Percentiles rank a stretch among this genome's conserved stretches.
Evolutionary conservation across 495 filamentous ascomycete genomes (phyloP).

Genomic region (Xylaria telfairii): DNA sequence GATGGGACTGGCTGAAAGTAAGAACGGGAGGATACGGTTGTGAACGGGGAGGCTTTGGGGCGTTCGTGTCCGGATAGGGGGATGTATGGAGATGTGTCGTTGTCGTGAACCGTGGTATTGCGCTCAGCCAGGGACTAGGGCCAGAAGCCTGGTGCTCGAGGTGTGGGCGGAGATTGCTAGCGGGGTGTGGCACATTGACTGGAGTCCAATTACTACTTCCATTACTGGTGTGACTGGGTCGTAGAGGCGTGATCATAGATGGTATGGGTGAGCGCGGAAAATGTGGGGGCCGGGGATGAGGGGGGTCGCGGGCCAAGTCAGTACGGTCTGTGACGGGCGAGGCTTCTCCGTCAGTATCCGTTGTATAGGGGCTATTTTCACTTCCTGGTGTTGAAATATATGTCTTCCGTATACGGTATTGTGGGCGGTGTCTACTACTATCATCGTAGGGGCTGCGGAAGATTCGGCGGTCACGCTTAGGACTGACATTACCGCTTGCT

Average conservation of each 20-base stretch:
- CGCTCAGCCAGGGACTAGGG: conserved; percentile 51
- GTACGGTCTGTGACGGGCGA: conserved; percentile 33
- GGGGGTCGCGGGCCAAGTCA: conserved; percentile 33
- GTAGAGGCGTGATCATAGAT: conserved; percentile 20
- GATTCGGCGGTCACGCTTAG: conserved; percentile 30
- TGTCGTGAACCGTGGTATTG: conserved; percentile 47
- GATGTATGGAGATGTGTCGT: conserved; percentile 27
- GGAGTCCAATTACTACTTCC: conserved; percentile 33
- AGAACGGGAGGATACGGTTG: conserved; percentile 5
- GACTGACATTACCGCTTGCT: conserved; percentile 18
- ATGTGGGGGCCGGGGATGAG: neutral
- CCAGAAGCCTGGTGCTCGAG: conserved; percentile 28
- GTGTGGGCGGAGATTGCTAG: conserved; percentile 20
- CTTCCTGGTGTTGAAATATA: conserved; percentile 25
- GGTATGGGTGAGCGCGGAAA: conserved; percentile 15
- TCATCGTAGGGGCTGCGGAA: conserved; percentile 29
- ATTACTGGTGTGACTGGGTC: conserved; percentile 15
- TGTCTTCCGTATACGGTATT: conserved; percentile 36
- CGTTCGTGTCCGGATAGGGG: conserved; percentile 3
- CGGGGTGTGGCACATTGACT: conserved; percentile 30
- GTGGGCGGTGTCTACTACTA: conserved; percentile 31
- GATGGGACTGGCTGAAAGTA: conserved; percentile 3
- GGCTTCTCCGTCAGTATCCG: conserved; percentile 47
- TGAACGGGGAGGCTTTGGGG: conserved; percentile 1
- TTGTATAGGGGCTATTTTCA: conserved; percentile 42